Evolutionary conservation across 2,329 filamentous ascomycete genomes (phyloP).

Genomic region (Aspergillus aculeatus): DNA sequence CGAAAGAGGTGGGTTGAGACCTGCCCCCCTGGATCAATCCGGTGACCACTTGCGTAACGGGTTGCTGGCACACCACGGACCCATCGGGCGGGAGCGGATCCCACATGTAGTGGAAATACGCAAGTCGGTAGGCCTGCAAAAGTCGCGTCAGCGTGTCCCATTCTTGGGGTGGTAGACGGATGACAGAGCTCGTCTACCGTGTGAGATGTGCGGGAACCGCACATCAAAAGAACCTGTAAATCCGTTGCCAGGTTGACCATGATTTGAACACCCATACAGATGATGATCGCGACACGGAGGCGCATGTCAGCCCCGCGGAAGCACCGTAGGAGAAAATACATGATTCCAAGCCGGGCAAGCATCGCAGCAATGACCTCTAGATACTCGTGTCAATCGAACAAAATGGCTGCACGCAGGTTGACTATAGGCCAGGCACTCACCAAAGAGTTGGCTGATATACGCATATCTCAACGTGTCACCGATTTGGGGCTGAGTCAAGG

Average conservation of each 20-base stretch:
- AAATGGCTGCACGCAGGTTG: too few relatives aligned
- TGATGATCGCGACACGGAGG: conserved; percentile 30
- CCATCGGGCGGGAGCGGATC: conserved; percentile 17
- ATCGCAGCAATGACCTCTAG: conserved; percentile 34
- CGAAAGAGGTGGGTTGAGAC: too few relatives aligned
- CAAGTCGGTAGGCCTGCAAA: conserved; percentile 26
- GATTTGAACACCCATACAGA: conserved; percentile 33
- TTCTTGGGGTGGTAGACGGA: too few relatives aligned
- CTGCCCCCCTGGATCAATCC: too few relatives aligned
- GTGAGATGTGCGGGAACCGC: conserved; percentile 34
- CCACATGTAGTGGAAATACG: conserved; percentile 42
- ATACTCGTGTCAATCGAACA: too few relatives aligned
- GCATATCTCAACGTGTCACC: conserved; percentile 29
- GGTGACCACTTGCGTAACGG: too few relatives aligned
- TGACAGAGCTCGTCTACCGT: conserved; percentile 11
- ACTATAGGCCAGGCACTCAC: conserved; percentile 8
- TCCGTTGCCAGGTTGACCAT: conserved; percentile 34
- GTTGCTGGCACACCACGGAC: too few relatives aligned
- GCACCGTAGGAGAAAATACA: conserved; percentile 37
- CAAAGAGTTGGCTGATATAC: conserved; percentile 25
- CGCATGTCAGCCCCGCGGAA: conserved; percentile 32
- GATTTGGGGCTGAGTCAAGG: conserved; percentile 22
- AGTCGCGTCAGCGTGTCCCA: neutral
- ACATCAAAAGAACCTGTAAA: conserved; percentile 37
- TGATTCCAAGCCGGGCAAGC: conserved; percentile 37